phyloP scores from a whole-genome alignment of 208 protist genomes.

The Leishmania gerbilli region DNA sequence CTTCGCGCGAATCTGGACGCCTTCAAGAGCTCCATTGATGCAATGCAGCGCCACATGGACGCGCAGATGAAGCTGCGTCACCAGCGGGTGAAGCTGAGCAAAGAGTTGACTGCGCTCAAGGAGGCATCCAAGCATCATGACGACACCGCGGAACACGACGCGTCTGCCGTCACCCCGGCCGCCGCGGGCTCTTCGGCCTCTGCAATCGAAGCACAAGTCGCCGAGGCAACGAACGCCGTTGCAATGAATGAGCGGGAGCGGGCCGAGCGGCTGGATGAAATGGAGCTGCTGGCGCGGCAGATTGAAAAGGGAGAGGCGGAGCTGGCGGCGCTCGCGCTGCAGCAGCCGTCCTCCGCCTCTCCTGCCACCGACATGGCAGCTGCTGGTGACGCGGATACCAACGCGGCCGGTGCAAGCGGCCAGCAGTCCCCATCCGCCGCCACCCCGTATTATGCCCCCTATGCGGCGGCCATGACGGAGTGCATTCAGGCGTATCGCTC shows the following conservation, averaged over 20 bases:
- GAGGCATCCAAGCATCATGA: not conserved
- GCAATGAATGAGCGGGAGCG: conserved; percentile 38
- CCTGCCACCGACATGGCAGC: not conserved
- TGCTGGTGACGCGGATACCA: not conserved
- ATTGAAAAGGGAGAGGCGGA: conserved; percentile 26
- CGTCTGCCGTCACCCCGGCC: not conserved
- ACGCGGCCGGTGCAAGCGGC: not conserved
- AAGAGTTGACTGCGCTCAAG: conserved; percentile 19
- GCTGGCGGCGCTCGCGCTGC: conserved; percentile 11
- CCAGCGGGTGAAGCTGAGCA: conserved; percentile 43
- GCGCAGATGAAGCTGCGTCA: conserved; percentile 55
- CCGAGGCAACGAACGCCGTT: conserved; percentile 29
- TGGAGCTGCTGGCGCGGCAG: conserved; percentile 22
- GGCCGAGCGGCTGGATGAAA: conserved; percentile 19
- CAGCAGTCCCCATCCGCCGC: not conserved
- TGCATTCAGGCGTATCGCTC: conserved; percentile 75
- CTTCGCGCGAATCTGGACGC: conserved; percentile 59
- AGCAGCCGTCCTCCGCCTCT: not conserved
- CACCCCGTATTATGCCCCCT: conserved; percentile 18
- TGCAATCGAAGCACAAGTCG: conserved; percentile 20
- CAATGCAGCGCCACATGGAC: conserved; percentile 63
- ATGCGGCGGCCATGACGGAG: conserved; percentile 60
- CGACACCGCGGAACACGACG: not conserved
- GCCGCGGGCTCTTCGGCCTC: not conserved
- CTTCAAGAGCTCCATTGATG: conserved; percentile 78